These are phyloP conservation scores for Pseudogymnoascus sp. DNA, from an alignment of 2,329 filamentous ascomycete species.

Conservation along the genomic window DNA sequence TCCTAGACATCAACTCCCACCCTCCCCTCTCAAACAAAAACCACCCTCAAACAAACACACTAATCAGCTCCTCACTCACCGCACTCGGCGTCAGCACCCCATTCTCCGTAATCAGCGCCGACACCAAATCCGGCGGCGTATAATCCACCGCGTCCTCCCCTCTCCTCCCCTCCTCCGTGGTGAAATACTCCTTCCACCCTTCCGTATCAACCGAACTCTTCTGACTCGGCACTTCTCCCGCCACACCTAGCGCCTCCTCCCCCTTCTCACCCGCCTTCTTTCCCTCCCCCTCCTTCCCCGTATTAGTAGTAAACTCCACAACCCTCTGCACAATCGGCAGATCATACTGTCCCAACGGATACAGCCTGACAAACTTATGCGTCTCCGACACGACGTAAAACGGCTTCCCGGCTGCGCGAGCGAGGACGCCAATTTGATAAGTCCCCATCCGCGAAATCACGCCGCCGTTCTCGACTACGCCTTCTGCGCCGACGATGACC, in stretches of 20 bases:
- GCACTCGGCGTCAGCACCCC: slow-evolving; percentile 64
- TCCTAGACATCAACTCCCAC: background rate
- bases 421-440: slow-evolving; percentile 78
- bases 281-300: slow-evolving; percentile 43
- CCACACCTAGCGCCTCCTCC: slow-evolving; percentile 18
- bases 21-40: background rate
- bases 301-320: slow-evolving; percentile 56
- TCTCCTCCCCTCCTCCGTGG: slow-evolving; percentile 7
- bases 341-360: slow-evolving; percentile 74
- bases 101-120: slow-evolving; percentile 68
- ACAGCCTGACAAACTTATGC: slow-evolving; percentile 91
- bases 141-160: slow-evolving; percentile 16
- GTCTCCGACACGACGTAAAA: slow-evolving; percentile 92
- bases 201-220: slow-evolving; percentile 5
- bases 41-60: slow-evolving; percentile 25
- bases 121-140: slow-evolving; percentile 57
- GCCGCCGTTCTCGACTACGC: slow-evolving; percentile 88
- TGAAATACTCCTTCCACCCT: slow-evolving; percentile 21
- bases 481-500: slow-evolving; percentile 66
- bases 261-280: slow-evolving; percentile 17
- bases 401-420: slow-evolving; percentile 57
- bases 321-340: slow-evolving; percentile 73
- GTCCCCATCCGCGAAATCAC: slow-evolving; percentile 82
- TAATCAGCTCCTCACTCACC: slow-evolving; percentile 62
- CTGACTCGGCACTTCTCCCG: background rate